phyloP scores from a whole-genome alignment of 768 basidiomycete genomes.

The Holtermanniella nyarrowii region DNA sequence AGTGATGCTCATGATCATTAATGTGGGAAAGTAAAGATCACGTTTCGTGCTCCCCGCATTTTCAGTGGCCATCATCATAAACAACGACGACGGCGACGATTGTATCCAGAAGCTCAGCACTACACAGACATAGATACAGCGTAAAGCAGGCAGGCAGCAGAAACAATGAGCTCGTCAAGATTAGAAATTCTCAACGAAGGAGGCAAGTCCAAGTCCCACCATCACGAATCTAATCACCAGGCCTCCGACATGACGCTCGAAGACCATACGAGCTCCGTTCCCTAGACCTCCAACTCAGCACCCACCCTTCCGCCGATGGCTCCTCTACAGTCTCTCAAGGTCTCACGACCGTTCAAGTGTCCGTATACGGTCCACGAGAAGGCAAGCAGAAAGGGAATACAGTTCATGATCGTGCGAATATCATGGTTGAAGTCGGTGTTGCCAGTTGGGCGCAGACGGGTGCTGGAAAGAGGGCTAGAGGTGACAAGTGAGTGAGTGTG shows the following conservation, averaged over 20 bases:
- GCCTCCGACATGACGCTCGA: slow-evolving; percentile 80
- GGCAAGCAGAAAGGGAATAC: slow-evolving; percentile 68
- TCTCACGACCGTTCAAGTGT: slow-evolving; percentile 74
- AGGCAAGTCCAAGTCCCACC: slow-evolving; percentile 15
- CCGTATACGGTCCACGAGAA: slow-evolving; percentile 88
- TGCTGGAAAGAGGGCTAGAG: slow-evolving; percentile 62
- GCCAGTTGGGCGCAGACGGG: slow-evolving; percentile 72
- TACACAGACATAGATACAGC: no score
- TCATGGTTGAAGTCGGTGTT: slow-evolving; percentile 81
- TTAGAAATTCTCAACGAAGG: slow-evolving; percentile 38
- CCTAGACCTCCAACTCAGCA: slow-evolving; percentile 64
- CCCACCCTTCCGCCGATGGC: slow-evolving; percentile 67
- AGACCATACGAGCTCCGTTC: slow-evolving; percentile 84
- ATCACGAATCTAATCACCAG: slow-evolving; percentile 5
- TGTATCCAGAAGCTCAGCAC: no score
- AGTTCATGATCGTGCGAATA: slow-evolving; percentile 72
- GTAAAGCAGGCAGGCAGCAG: no score
- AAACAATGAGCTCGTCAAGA: slow-evolving; percentile 32
- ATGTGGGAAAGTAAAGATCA: no score
- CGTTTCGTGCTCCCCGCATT: no score
- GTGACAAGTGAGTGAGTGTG: slow-evolving; percentile 65
- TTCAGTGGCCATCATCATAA: no score
- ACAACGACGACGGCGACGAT: no score
- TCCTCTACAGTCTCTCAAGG: slow-evolving; percentile 77
- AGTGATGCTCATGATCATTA: no score